Conservation (phyloP, 176 grass and related monocot genomes). For the Juncus inflexus region DNA sequence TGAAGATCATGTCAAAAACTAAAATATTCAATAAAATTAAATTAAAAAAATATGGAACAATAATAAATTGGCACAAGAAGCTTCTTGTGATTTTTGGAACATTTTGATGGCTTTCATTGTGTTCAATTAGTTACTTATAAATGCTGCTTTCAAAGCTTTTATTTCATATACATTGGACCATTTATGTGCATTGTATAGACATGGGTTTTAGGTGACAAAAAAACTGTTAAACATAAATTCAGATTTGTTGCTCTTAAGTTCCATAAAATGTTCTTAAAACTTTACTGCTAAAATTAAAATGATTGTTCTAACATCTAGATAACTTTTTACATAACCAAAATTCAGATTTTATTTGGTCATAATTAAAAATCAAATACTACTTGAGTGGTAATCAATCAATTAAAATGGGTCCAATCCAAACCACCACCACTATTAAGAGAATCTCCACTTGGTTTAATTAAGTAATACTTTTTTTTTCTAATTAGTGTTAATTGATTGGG, state of each 20-base stretch:
- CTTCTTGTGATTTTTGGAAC: background rate
- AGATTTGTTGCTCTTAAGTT: background rate
- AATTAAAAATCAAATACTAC: background rate
- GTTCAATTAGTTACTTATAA: background rate
- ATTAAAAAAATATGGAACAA: background rate
- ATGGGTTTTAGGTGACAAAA: background rate
- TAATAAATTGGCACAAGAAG: constrained; percentile 9
- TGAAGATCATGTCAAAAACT: background rate
- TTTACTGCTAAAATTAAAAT: background rate
- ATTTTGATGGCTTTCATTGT: constrained; percentile 8
- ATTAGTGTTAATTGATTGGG: background rate
- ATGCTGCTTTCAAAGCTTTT: too few relatives aligned
- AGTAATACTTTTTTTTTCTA: background rate
- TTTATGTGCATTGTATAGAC: background rate
- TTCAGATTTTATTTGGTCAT: background rate
- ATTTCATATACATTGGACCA: background rate
- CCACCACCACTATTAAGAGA: constrained; percentile 1
- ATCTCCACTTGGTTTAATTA: background rate
- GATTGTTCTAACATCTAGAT: background rate
- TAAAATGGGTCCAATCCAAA: background rate
- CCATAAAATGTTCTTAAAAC: background rate
- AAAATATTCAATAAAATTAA: too few relatives aligned
- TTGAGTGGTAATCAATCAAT: constrained; percentile 3
- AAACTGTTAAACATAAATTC: background rate
- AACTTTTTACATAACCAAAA: background rate